Conservation (phyloP, 495 filamentous ascomycete genomes). For the Corynascus novoguineensis region DNA sequence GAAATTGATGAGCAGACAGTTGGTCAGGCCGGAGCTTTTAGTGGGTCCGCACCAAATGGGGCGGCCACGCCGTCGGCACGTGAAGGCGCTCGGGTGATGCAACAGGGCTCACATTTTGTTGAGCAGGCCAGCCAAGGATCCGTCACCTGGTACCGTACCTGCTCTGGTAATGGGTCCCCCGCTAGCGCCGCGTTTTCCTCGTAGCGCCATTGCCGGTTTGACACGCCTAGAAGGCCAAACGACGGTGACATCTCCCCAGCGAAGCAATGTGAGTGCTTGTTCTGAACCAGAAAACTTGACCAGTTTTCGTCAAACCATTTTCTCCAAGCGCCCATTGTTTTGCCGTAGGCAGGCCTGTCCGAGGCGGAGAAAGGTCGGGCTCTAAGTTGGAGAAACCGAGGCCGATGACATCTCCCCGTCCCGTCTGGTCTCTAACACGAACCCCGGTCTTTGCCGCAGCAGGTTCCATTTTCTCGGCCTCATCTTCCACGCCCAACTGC, state of each 20-base stretch:
- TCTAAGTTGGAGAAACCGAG: constrained; percentile 21
- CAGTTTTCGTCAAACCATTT: constrained; percentile 8
- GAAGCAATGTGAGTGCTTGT: constrained; percentile 8
- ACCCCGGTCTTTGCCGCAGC: constrained; percentile 15
- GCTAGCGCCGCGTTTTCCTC: constrained; percentile 18
- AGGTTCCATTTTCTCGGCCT: constrained; percentile 17
- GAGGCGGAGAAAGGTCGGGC: constrained; percentile 13
- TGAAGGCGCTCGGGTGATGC: constrained; percentile 10
- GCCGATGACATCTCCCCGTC: constrained; percentile 23
- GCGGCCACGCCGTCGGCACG: constrained; percentile 9
- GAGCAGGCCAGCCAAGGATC: neutral
- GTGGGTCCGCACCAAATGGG: neutral
- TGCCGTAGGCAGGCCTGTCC: neutral
- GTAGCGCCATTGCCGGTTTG: constrained; percentile 9
- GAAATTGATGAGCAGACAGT: neutral
- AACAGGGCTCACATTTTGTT: constrained; percentile 4
- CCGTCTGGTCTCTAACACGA: constrained; percentile 11
- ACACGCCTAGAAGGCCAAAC: neutral
- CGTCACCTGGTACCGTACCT: neutral
- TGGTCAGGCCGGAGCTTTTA: neutral
- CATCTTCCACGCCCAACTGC: neutral
- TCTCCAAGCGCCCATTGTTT: neutral
- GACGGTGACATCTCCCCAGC: neutral
- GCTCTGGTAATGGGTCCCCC: constrained; percentile 13
- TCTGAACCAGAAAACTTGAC: constrained; percentile 19